Evolutionary conservation across 2,329 filamentous ascomycete species (phyloP).

Genomic region (Fusarium sp.): DNA sequence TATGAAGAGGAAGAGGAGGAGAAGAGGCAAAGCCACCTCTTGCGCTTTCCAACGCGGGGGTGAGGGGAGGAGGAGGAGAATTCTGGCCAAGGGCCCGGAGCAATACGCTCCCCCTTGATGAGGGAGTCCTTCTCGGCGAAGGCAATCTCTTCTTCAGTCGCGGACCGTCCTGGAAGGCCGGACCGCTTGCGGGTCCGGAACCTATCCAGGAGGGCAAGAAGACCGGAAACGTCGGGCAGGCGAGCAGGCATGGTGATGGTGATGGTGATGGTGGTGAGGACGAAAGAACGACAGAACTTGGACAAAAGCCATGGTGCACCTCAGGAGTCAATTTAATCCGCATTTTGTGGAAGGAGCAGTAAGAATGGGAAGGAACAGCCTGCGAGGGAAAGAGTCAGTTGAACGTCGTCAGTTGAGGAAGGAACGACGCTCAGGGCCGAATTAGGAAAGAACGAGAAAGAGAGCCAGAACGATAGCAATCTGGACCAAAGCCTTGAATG

Average conservation of each 20-base stretch:
- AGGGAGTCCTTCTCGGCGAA: background rate
- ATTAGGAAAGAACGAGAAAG: background rate
- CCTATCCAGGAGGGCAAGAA: background rate
- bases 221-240: background rate
- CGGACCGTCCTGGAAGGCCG: background rate
- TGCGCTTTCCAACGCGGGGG: too few relatives aligned
- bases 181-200: fast-evolving
- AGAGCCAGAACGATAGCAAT: background rate
- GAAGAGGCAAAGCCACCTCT: too few relatives aligned
- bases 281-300: background rate
- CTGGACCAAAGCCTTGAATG: too few relatives aligned
- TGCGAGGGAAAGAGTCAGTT: background rate
- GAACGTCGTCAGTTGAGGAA: background rate
- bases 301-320: background rate
- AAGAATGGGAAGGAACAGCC: background rate
- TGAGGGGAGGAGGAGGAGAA: background rate
- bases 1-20: background rate
- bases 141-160: background rate
- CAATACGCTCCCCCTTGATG: background rate
- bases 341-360: background rate
- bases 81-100: background rate
- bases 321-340: background rate
- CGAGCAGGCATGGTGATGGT: background rate
- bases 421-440: background rate
- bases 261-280: background rate